Evolutionary conservation across 2,329 filamentous ascomycete genomes (phyloP).

Genomic region (Beauveria sp.): DNA sequence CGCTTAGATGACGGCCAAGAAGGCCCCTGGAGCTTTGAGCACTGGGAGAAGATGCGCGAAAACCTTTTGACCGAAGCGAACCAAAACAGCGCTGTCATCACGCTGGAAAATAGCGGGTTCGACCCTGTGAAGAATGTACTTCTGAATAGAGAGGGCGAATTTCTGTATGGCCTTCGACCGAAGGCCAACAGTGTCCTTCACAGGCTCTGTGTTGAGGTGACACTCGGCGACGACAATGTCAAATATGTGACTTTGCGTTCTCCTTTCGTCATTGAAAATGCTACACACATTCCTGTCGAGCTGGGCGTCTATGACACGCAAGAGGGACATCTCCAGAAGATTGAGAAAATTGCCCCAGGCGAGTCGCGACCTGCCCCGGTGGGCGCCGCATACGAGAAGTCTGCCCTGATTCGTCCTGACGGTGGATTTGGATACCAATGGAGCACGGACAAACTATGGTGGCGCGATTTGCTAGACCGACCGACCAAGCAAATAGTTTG

Average conservation of each 20-base stretch:
- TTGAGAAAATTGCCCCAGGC: slow-evolving; percentile 93
- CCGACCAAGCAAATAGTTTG: slow-evolving; percentile 85
- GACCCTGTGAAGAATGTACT: slow-evolving; percentile 82
- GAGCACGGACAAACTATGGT: slow-evolving; percentile 85
- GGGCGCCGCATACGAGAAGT: slow-evolving; percentile 85
- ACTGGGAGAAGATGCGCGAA: slow-evolving; percentile 93
- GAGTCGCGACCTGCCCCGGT: slow-evolving; percentile 86
- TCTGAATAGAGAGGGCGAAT: slow-evolving; percentile 90
- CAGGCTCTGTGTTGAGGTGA: slow-evolving; percentile 85
- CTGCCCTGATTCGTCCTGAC: slow-evolving; percentile 79
- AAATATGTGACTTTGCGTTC: slow-evolving; percentile 96
- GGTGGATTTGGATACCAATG: slow-evolving; percentile 95
- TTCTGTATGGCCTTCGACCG: slow-evolving; percentile 79
- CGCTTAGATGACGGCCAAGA: slow-evolving; percentile 85
- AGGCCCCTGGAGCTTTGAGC: slow-evolving; percentile 91
- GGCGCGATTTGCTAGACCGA: slow-evolving; percentile 80
- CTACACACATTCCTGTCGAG: slow-evolving; percentile 93
- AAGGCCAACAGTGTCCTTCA: slow-evolving; percentile 81
- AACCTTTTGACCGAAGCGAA: slow-evolving; percentile 78
- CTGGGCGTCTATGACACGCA: slow-evolving; percentile 82
- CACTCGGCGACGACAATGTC: slow-evolving; percentile 86
- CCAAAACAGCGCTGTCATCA: slow-evolving; percentile 70
- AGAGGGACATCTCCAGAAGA: slow-evolving; percentile 87
- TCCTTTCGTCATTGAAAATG: slow-evolving; percentile 86
- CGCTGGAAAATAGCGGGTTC: slow-evolving; percentile 88